Percentiles rank a stretch among this genome's conserved stretches.
Evolutionary conservation across 495 filamentous ascomycete genomes (phyloP).

Genomic region (Aspergillus carlsbadensis): DNA sequence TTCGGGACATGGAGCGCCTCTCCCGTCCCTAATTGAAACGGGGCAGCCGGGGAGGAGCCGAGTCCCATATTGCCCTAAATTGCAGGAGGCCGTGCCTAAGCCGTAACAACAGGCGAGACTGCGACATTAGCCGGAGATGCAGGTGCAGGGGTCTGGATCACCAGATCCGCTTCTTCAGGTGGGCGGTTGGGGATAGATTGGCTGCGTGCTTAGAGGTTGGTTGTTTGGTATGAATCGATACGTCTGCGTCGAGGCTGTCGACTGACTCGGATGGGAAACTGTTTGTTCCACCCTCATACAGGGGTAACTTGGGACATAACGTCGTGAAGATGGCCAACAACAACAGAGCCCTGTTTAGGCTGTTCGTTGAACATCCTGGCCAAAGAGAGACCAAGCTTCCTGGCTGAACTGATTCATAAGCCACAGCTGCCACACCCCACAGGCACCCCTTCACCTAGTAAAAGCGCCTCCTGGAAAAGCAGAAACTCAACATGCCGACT

Average conservation of each 20-base stretch:
- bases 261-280: too few relatives aligned
- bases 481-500: neutral
- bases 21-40: neutral
- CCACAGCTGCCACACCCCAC: neutral
- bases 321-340: too few relatives aligned
- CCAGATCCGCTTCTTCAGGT: slow-evolving; percentile 11
- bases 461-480: too few relatives aligned
- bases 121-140: neutral
- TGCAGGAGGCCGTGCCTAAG: neutral
- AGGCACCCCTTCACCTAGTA: too few relatives aligned
- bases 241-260: too few relatives aligned
- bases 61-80: slow-evolving; percentile 1
- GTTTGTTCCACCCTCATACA: too few relatives aligned
- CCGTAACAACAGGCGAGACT: neutral
- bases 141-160: neutral
- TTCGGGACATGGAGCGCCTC: neutral
- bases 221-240: too few relatives aligned
- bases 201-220: neutral
- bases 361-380: neutral
- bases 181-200: neutral
- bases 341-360: neutral
- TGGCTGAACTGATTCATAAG: neutral
- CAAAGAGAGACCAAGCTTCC: neutral
- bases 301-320: too few relatives aligned
- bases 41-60: neutral